Evolutionary conservation across 305 asterid genomes (phyloP), one percentile per base, ranked within the genome.

Genomic region (Striga hermonthica): DNA sequence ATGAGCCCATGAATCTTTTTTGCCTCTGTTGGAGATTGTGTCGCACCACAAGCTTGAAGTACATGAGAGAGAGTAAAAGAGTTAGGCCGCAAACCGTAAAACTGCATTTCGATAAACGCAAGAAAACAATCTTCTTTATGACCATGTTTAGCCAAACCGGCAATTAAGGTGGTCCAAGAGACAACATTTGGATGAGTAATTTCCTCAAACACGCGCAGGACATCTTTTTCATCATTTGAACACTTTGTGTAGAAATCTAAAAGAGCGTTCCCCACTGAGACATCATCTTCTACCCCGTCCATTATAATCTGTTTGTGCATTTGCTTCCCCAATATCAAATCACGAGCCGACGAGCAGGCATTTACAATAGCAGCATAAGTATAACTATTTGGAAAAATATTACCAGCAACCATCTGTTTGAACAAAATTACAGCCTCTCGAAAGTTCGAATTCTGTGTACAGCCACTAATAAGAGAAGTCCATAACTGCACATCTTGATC

Each of bases 1-100:
- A 65, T n/a, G 43, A 60, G 77, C 53, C 81, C 81, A 14, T 82
- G 81, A 60, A 79, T 65, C 69, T 68, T 75, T 70, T 64, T 71
- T 3, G 70, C 43, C 64, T 58, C 39, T 2, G 6, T 55, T 16
- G 44, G 39, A 40, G 69, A 70, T 40, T 47, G 40, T 6, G 43
- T 3, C 45, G 59, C 55, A 36, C 70, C 73, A 48, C 82, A 72
- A 74, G 71, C 75, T 45, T 64, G 56, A 62, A 79, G 78, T 12
- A 79, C 12, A 10, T 48, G 68, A 15, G 48, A 71, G 44, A 79
- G 71, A 39, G 83, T 82, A 52, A 69, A 63, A 8, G 81, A 70
- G 67, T 77, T 74, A 4, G 78, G 76, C 9, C 59, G 57, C 43
- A 66, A 72, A 4, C 81, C 81, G 36, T 39, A 14, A 6, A 57